Base-by-base conservation (phyloP, 768 basidiomycete species). In the Nidula microcarpa region DNA sequence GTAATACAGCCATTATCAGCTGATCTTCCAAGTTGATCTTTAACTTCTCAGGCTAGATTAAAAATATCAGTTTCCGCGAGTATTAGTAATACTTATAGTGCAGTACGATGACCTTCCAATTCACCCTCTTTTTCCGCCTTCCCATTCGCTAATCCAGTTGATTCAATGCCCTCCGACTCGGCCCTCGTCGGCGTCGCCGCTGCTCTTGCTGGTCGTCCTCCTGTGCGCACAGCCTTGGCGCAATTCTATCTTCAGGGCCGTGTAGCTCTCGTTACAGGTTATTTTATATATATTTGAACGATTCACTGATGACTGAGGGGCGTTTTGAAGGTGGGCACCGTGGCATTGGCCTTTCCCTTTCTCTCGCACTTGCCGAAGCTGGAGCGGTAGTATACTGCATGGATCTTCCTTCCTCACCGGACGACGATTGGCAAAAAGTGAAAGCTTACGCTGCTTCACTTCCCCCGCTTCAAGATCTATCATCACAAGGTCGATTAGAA, bases 341-440 rank as follows among this genome's bases (percentile, higher is more conserved):
- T 11, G 67, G 67, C 17, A 62, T 68, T 9, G 67, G 67, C 5
- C 62, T 68, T 14, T 65, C 66, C 43, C 58, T 65, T 33, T 60
- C 67, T 1, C 55, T 64, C 9, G 64, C 62, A 0, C 58, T 61
- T 34, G 61, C 63, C 4, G 67, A 66, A 55, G 66, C 62, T 1
- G 66, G 67, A n/a, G 66, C 62, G 2, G 62, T 65, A 13, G 66
- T 75, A 23, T 88, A 88, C 67, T 87, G 86, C 60, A 67, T 88
- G 10, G 87, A 88, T 68, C 69, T 87, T 14, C 74, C 81, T 0
- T 52, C 57, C 17, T 51, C 69, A 23, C 79, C 85, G 0, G 74
- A 74, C 33, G 68, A 68, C 3, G 80, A 79, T 46, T 89, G 78
- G 73, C 50, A 63, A 13, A 71, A 71, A 41, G 80, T 80, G 6